Evolutionary conservation across 257 asterid genomes (phyloP).

Genomic region (Misopates orontium): DNA sequence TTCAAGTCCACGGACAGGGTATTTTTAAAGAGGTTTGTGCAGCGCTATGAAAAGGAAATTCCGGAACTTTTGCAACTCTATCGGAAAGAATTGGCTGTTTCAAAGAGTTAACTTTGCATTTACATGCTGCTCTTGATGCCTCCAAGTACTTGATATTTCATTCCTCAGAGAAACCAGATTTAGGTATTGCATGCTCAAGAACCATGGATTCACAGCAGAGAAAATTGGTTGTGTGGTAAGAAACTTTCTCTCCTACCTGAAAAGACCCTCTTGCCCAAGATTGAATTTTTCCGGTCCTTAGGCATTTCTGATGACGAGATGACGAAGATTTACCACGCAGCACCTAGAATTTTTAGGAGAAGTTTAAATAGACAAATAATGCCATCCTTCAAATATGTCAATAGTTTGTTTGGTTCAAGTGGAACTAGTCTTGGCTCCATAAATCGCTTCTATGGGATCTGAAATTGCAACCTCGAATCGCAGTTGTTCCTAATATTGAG

Average conservation of each 20-base stretch:
- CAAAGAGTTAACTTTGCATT: neutral
- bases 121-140: slow-evolving; percentile 21
- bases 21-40: slow-evolving; percentile 22
- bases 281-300: slow-evolving; percentile 26
- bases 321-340: neutral
- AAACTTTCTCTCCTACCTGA: slow-evolving; percentile 16
- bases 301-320: slow-evolving; percentile 32
- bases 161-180: slow-evolving; percentile 26
- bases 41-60: slow-evolving; percentile 20
- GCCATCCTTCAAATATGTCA: slow-evolving; percentile 26
- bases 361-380: slow-evolving; percentile 21
- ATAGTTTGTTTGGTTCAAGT: slow-evolving; percentile 21
- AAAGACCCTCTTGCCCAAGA: slow-evolving; percentile 34
- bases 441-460: neutral
- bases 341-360: slow-evolving; percentile 6
- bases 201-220: slow-evolving; percentile 27
- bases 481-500: slow-evolving; percentile 19
- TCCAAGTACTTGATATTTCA: slow-evolving; percentile 24
- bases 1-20: slow-evolving; percentile 6
- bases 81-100: neutral
- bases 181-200: slow-evolving; percentile 23
- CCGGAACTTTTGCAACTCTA: slow-evolving; percentile 29
- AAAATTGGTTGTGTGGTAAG: slow-evolving; percentile 21
- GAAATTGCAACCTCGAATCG: neutral
- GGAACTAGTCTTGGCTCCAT: neutral